phyloP scores from a whole-genome alignment of 176 grass and related monocot genomes.

The Oryza australiensis region DNA sequence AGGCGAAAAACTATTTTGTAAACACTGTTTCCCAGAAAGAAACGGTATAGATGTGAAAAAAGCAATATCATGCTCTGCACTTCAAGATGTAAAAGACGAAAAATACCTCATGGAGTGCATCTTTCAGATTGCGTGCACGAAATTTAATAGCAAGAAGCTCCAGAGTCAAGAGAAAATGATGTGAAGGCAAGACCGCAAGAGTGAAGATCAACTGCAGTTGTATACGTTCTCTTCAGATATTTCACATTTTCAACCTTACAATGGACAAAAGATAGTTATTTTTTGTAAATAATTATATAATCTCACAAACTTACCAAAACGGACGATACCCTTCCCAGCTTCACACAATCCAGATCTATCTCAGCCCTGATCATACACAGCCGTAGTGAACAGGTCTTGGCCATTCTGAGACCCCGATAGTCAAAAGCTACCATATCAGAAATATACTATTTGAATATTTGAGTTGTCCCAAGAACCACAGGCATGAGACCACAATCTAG shows the following conservation, averaged over 20 bases:
- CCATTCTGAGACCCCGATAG: background rate
- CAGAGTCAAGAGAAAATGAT: background rate
- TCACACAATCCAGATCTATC: background rate
- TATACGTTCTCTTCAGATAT: conserved; percentile 1
- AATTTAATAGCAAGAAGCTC: background rate
- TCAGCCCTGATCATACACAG: background rate
- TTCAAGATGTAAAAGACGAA: conserved; percentile 13
- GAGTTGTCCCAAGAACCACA: background rate
- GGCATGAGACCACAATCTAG: conserved; percentile 7
- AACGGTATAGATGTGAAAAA: background rate
- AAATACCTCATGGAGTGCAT: background rate
- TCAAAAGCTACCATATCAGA: conserved; percentile 7
- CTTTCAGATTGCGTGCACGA: background rate
- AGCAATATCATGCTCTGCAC: background rate
- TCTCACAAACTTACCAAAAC: conserved; percentile 1
- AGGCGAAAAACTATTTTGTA: background rate
- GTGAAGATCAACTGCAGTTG: conserved; percentile 5
- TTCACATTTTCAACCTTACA: conserved; percentile 17
- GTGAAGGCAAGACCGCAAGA: background rate
- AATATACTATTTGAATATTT: background rate
- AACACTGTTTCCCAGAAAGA: background rate
- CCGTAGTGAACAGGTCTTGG: background rate
- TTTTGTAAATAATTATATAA: background rate
- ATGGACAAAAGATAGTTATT: background rate
- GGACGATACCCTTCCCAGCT: background rate